These are phyloP conservation scores for Aquilaria agallochum DNA, from an alignment of 441 rosid species.

Conservation along the genomic window DNA sequence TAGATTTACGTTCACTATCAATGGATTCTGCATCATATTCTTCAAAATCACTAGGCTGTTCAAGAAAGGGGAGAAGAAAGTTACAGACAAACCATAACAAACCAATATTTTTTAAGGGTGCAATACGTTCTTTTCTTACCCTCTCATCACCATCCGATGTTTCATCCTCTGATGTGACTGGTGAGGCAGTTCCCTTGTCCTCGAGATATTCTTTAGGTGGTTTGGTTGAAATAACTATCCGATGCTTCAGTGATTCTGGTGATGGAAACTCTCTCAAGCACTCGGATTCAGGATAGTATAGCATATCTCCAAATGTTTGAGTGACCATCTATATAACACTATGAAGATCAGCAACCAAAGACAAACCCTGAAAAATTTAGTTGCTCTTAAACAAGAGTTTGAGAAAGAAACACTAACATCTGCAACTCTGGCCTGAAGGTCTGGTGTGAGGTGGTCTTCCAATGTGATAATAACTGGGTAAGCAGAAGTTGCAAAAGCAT, in stretches of 20 bases:
- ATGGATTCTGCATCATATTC: conserved; percentile 34
- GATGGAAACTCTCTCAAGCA: conserved; percentile 51
- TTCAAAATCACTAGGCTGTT: conserved; percentile 40
- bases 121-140: conserved; percentile 26
- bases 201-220: conserved; percentile 65
- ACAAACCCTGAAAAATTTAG: neutral
- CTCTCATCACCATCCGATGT: conserved; percentile 38
- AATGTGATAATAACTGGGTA: conserved; percentile 67
- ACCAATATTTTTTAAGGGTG: neutral
- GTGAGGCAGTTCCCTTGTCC: conserved; percentile 9
- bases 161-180: conserved; percentile 39
- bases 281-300: conserved; percentile 44
- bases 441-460: conserved; percentile 68
- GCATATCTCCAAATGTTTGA: conserved; percentile 41
- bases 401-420: conserved; percentile 34
- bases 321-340: conserved; percentile 35
- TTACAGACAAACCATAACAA: conserved; percentile 1
- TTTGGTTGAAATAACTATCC: conserved; percentile 65
- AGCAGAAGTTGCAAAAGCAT: conserved; percentile 50
- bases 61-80: neutral
- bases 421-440: conserved; percentile 69
- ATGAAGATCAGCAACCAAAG: neutral
- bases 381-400: neutral
- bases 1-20: conserved; percentile 28
- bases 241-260: conserved; percentile 52